Evolutionary conservation across 495 filamentous ascomycete genomes (phyloP).

Genomic region (Talaromyces ruber): DNA sequence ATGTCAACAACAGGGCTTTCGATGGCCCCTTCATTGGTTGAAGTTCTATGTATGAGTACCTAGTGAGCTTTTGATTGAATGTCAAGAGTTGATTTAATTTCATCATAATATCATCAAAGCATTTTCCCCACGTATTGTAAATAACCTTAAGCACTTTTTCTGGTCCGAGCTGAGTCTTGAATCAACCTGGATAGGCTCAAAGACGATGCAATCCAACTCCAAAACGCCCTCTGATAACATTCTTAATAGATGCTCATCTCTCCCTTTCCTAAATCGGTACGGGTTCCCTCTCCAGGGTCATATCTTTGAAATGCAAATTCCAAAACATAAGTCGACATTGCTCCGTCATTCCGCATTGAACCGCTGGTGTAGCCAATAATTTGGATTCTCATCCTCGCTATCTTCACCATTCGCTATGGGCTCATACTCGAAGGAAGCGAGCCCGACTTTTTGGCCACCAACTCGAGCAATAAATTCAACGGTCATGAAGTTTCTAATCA

Average conservation of each 20-base stretch:
- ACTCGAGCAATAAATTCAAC: conserved; percentile 12
- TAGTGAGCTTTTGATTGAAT: not conserved
- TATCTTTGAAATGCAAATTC: not conserved
- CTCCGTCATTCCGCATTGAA: too few species aligned
- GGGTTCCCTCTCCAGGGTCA: not conserved
- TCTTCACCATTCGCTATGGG: conserved; percentile 12
- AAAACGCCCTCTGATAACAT: not conserved
- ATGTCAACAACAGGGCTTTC: not conserved
- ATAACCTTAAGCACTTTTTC: not conserved
- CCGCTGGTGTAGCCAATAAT: not conserved
- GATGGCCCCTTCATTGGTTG: not conserved
- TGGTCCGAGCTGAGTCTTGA: not conserved
- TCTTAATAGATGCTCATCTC: not conserved
- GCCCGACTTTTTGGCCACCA: conserved; percentile 10
- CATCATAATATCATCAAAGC: not conserved
- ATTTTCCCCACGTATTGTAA: not conserved
- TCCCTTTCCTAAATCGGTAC: not conserved
- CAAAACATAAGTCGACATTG: too few species aligned
- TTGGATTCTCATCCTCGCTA: conserved; percentile 4
- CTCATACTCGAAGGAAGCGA: conserved; percentile 11
- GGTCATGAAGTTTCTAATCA: conserved; percentile 1
- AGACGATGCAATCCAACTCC: not conserved
- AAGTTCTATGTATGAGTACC: not conserved
- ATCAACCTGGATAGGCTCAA: not conserved
- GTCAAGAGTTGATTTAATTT: not conserved